Evolutionary conservation across 2,329 filamentous ascomycete genomes (phyloP), one percentile per base, ranked within the genome.

Genomic region (Dendrostoma leiphaemia): DNA sequence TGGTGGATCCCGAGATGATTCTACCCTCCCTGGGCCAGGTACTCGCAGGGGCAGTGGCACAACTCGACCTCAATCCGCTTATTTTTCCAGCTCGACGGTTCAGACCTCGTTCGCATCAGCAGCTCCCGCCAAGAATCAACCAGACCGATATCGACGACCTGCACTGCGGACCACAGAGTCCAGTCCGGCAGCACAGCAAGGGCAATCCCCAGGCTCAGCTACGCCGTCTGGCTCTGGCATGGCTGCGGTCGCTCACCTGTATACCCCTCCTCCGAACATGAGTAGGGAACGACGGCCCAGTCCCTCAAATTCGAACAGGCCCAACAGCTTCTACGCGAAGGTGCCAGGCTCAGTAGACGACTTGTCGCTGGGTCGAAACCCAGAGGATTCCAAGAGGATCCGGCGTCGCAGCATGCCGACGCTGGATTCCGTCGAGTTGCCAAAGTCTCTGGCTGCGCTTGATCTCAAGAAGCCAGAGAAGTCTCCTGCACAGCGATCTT

Each of bases 321-420:
- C 85, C 69, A 77, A 79, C 64, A 74, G 81, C 74, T 71, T 81
- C 67, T 69, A 83, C 69, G 74, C 71, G 29, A 59, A 70, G 3
- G 60, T 71, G 29, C 63, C 70, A 12, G 87, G 84, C 3, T 64
- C 69, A 7, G 71, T 78, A 62, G 90, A 95, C 69, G 90, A 94
- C 62, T 83, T 85, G 66, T 81, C 85, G 53, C 65, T 90, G 56
- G 76, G 79, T 63, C 83, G 77, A 54, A 76, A 78, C 52, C 69
- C 76, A 24, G 90, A 93, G 26, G 80, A 88, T 32, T 82, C 85
- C 9, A 91, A 88, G 71, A 82, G 90, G 65, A 88, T 91, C 71
- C 82, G 91, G 63, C 84, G 91, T 66, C 85, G 91, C 61, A 97
- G 91, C 71, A 82, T 95, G 74, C 90, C 90, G 61, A 87, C 84